These are phyloP conservation scores for Petunia hybrid DNA, from an alignment of 305 asterid species.

Conservation along the genomic window DNA sequence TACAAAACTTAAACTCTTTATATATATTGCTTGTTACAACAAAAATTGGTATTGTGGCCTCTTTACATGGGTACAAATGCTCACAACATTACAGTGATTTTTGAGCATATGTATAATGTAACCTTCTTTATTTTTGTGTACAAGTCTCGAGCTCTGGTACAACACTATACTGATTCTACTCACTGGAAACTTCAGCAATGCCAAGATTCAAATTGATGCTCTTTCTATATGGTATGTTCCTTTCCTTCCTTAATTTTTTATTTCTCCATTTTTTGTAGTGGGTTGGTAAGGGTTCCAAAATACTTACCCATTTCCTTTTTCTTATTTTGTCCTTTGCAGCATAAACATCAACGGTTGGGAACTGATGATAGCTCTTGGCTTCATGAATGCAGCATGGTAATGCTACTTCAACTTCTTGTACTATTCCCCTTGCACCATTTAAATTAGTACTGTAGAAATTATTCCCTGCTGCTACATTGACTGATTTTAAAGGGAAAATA, in stretches of 20 bases:
- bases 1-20: no score
- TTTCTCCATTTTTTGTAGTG: no score
- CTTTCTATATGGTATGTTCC: slow-evolving; percentile 68
- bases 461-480: no score
- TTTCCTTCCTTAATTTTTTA: not conserved
- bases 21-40: slow-evolving; percentile 33
- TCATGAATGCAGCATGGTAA: slow-evolving; percentile 70
- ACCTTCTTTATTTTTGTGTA: no score
- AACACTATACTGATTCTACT: slow-evolving; percentile 62
- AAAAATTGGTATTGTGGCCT: slow-evolving; percentile 52
- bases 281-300: not conserved
- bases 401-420: not conserved
- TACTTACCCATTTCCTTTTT: not conserved
- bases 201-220: slow-evolving; percentile 65
- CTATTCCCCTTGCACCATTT: no score
- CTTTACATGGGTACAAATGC: not conserved
- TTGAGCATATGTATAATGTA: no score
- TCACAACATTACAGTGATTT: no score
- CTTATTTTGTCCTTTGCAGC: slow-evolving; percentile 20
- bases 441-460: no score
- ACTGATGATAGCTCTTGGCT: slow-evolving; percentile 48
- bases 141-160: slow-evolving; percentile 75
- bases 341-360: slow-evolving; percentile 46
- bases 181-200: slow-evolving; percentile 60
- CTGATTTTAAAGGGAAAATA: no score